Evolutionary conservation across 768 basidiomycete genomes (phyloP).

Genomic region (Crepidotus variabilis): DNA sequence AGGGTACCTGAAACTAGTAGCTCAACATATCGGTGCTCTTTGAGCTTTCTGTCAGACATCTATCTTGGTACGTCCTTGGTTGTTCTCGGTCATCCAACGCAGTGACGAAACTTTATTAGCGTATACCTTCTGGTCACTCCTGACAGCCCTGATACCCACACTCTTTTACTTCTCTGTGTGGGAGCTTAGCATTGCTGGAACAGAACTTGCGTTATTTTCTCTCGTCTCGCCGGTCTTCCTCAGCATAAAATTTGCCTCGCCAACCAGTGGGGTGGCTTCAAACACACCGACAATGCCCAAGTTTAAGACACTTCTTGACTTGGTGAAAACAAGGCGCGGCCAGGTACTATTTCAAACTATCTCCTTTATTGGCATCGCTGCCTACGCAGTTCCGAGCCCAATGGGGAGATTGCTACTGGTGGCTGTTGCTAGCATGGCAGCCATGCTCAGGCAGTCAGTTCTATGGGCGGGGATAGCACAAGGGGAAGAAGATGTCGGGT

Average conservation of each 20-base stretch:
- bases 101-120: constrained; percentile 33
- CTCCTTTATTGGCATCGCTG: constrained; percentile 49
- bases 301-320: constrained; percentile 28
- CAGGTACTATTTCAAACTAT: constrained; percentile 44
- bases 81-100: constrained; percentile 11
- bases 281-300: not conserved
- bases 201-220: constrained; percentile 71
- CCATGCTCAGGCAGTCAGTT: constrained; percentile 46
- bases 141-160: constrained; percentile 73
- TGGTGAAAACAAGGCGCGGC: constrained; percentile 45
- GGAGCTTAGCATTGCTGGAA: constrained; percentile 82
- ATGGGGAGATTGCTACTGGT: constrained; percentile 55
- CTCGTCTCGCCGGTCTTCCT: constrained; percentile 70
- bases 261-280: constrained; percentile 17
- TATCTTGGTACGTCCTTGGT: constrained; percentile 53
- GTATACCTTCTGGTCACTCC: constrained; percentile 79
- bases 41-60: constrained; percentile 36
- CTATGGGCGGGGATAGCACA: constrained; percentile 44
- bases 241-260: constrained; percentile 14
- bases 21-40: not conserved
- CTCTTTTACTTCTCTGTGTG: constrained; percentile 93
- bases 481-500: constrained; percentile 26
- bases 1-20: not conserved
- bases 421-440: constrained; percentile 45
- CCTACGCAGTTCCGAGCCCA: constrained; percentile 49